Evolutionary conservation across 2,329 filamentous ascomycete genomes (phyloP).

Genomic region (Arthrobotrys iridis): DNA sequence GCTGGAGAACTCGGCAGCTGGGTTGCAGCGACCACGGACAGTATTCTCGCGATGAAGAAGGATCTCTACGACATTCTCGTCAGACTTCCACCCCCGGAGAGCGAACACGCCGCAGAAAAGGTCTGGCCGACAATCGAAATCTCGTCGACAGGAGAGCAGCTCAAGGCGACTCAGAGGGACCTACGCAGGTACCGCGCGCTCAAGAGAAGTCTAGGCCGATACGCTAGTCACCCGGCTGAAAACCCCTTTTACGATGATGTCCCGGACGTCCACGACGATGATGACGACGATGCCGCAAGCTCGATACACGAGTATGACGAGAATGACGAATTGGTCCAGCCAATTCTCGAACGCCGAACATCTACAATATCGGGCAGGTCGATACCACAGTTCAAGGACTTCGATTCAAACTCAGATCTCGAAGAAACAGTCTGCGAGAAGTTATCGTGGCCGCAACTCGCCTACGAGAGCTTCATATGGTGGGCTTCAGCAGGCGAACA

Average conservation of each 20-base stretch:
- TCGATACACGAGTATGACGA: constrained; percentile 52
- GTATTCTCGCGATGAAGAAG: constrained; percentile 85
- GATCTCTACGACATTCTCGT: constrained; percentile 90
- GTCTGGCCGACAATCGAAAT: constrained; percentile 80
- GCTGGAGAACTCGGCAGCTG: constrained; percentile 69
- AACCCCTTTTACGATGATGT: constrained; percentile 59
- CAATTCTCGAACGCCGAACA: constrained; percentile 41
- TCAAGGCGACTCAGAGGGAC: constrained; percentile 91
- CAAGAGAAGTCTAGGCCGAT: constrained; percentile 68
- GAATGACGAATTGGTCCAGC: constrained; percentile 46
- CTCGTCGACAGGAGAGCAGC: constrained; percentile 68
- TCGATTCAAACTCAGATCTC: constrained; percentile 63
- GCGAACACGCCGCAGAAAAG: constrained; percentile 69
- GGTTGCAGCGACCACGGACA: constrained; percentile 96
- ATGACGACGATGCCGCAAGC: constrained; percentile 39
- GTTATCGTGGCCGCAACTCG: constrained; percentile 75
- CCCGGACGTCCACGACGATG: constrained; percentile 56
- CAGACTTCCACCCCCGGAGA: constrained; percentile 75
- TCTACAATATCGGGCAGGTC: constrained; percentile 43
- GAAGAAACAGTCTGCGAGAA: constrained; percentile 67
- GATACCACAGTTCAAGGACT: constrained; percentile 45
- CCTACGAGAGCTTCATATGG: constrained; percentile 87
- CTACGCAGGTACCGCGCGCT: constrained; percentile 80
- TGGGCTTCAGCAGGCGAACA: constrained; percentile 86
- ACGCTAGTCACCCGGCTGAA: constrained; percentile 57